phyloP scores from a whole-genome alignment of 2,329 filamentous ascomycete genomes.

The Thelonectria blattea region DNA sequence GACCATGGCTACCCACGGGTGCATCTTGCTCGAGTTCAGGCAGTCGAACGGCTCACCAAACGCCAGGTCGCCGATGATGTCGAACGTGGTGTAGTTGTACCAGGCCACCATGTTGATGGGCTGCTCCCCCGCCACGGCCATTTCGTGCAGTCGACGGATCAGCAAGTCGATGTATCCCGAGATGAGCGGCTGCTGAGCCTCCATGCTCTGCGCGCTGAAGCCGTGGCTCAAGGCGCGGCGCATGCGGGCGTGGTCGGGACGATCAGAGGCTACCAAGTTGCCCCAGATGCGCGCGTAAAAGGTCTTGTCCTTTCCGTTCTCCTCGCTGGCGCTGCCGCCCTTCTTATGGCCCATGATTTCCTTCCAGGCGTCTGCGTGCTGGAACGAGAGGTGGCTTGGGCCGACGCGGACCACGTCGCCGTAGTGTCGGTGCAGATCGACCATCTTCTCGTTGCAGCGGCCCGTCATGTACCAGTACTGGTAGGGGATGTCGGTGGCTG shows the following conservation, averaged over 20 bases:
- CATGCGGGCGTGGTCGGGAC: conserved; percentile 21
- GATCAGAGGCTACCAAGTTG: conserved; percentile 15
- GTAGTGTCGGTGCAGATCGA: neutral
- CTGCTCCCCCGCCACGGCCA: conserved; percentile 12
- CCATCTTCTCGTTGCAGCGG: neutral
- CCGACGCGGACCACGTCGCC: conserved; percentile 7
- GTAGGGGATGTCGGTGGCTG: neutral
- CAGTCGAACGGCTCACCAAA: conserved; percentile 39
- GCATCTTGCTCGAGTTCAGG: conserved; percentile 27
- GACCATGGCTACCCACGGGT: conserved; percentile 34
- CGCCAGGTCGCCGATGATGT: conserved; percentile 39
- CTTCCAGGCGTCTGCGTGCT: neutral
- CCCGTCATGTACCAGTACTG: conserved; percentile 1
- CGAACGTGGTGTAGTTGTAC: conserved; percentile 42
- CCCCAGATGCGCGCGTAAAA: neutral
- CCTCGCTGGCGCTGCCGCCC: neutral
- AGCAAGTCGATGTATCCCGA: conserved; percentile 48
- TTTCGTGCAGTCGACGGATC: conserved; percentile 44
- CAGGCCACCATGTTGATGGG: conserved; percentile 35
- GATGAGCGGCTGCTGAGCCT: conserved; percentile 39
- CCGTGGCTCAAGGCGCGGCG: conserved; percentile 28
- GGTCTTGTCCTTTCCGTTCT: conserved; percentile 2
- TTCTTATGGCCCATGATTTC: conserved; percentile 8
- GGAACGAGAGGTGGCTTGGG: conserved; percentile 9
- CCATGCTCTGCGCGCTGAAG: conserved; percentile 35